These are phyloP conservation scores for Ogataea saltuana DNA, from an alignment of 805 yeast genomes.

Conservation along the genomic window DNA sequence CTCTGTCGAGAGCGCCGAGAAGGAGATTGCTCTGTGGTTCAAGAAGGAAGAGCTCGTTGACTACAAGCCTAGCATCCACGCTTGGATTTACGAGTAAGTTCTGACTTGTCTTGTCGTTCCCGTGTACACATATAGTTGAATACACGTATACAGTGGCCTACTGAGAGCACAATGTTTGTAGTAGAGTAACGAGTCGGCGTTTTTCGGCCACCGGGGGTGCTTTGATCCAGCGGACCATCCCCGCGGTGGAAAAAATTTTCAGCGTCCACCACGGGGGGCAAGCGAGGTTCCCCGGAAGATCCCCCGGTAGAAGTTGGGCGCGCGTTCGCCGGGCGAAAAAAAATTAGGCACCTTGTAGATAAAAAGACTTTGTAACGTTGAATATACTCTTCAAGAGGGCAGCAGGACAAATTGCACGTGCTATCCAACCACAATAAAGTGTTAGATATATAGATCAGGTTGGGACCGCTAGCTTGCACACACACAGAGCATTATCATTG, in stretches of 20 bases:
- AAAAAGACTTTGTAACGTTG: background rate
- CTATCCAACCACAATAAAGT: background rate
- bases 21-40: constrained; percentile 98
- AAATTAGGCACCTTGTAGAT: too few species aligned
- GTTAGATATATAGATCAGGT: background rate
- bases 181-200: too few species aligned
- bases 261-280: background rate
- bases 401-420: background rate
- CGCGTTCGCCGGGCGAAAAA: background rate
- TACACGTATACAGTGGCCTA: too few species aligned
- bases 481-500: too few species aligned
- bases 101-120: too few species aligned
- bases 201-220: too few species aligned
- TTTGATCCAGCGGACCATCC: too few species aligned
- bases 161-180: too few species aligned
- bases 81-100: constrained; percentile 91
- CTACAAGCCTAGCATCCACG: constrained; percentile 81
- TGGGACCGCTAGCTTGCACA: constrained; percentile 1
- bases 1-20: constrained; percentile 95
- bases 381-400: background rate
- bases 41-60: constrained; percentile 92
- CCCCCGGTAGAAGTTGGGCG: background rate
- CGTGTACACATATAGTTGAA: too few species aligned
- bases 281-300: background rate
- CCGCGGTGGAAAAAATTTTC: constrained; percentile 3